Percentiles rank a stretch among this genome's conserved stretches.
Evolutionary conservation across 257 asterid species (phyloP).

Genomic region (Cinchona pubescens): DNA sequence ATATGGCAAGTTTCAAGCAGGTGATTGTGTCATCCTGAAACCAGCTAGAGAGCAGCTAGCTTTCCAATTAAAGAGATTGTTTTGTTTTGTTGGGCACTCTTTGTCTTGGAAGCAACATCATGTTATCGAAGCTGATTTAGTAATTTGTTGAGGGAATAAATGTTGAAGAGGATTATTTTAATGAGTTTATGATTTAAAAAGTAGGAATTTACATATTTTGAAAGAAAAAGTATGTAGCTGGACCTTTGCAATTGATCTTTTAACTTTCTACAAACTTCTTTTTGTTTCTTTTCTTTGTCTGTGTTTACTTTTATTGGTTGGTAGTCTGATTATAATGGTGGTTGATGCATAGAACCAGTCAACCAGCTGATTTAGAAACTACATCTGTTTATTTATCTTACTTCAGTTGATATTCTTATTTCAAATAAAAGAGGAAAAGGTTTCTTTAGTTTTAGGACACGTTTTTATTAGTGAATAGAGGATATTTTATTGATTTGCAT

Average conservation of each 20-base stretch:
- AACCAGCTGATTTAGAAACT: neutral
- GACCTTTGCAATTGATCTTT: neutral
- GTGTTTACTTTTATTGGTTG: neutral
- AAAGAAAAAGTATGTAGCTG: neutral
- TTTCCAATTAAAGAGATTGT: neutral
- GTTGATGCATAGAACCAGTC: neutral
- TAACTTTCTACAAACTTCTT: neutral
- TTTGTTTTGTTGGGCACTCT: neutral
- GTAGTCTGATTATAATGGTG: neutral
- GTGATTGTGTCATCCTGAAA: neutral
- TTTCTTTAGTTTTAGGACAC: neutral
- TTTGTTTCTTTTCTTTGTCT: too few species aligned
- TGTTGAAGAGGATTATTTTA: neutral
- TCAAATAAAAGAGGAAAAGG: neutral
- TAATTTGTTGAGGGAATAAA: neutral
- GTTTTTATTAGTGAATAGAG: neutral
- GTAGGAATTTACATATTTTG: neutral
- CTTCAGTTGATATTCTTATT: neutral
- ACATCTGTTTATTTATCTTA: neutral
- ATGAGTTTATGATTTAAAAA: neutral
- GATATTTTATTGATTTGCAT: too few species aligned
- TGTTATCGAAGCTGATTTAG: neutral
- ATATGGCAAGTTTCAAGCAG: neutral
- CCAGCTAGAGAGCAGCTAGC: slow-evolving; percentile 1
- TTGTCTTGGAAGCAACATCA: neutral